Base-by-base conservation (phyloP, 2,329 filamentous ascomycete species). In the Diaporthe nobilis region DNA sequence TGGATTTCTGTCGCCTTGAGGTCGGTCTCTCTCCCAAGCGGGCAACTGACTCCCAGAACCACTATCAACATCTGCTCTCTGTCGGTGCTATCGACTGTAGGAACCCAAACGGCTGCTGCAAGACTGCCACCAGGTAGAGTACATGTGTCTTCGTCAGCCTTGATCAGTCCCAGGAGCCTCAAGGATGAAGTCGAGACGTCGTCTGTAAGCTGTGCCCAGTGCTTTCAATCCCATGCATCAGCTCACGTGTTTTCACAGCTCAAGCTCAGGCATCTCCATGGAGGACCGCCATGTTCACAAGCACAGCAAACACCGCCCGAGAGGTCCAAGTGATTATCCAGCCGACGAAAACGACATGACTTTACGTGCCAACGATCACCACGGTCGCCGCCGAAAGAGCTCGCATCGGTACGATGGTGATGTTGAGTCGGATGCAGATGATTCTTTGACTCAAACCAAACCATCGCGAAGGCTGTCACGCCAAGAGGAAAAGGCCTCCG, bases 361-460 rank as follows among this genome's bases (percentile, higher is more conserved):
- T 49, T 13, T 42, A 20, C 31, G 4, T 44, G 53, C 7, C 22
- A 57, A 15, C 7, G 8, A 51, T 42, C 39, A 47, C 42, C 51
- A 20, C 22, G 22, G 25, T 13, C 34, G 39, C 22, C 63, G 22
- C 57, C 42, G 58, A 42, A 65, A 60, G 65, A 60, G 17, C 57
- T 71, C 37, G 25, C 71, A 68, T 39, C 70, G 49, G 22, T 44
- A 57, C 22, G 22, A 51, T 25, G 25, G 61, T 22, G 70, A 73
- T 44, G 22, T 58, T 25, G 57, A 57, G 55, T 75, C 76, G 17
- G 73, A 60, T 20, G 72, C 57, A 12, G 73, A 77, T 34, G 73
- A 77, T 22, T 39, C 39, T 31, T 55, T 65, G 39, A 73, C 70
- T 37, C 61, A 44, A 28, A 28, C 49, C 9, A 53, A 51, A 25